Evolutionary conservation across 495 filamentous ascomycete genomes (phyloP), one percentile per base, ranked within the genome.

Genomic region (Neurospora discreta): DNA sequence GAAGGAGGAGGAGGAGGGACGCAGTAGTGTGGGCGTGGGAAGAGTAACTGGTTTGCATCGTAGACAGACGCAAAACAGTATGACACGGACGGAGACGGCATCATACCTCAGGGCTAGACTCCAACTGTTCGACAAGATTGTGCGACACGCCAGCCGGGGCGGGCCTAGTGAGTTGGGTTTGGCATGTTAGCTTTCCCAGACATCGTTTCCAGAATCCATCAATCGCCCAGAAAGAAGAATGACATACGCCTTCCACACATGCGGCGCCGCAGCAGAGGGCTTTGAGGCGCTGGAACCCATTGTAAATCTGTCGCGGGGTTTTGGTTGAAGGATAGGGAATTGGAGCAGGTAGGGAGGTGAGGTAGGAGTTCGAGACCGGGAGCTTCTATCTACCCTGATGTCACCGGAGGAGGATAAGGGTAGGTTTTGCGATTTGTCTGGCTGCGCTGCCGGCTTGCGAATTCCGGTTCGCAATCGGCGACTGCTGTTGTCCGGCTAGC

Each of bases 131-230:
- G 71, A 96, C 86, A 77, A 99, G 85, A 80, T 91, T 89, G 74
- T 90, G 89, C 70, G 94, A 97, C 83, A 98, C 93, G 75, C 92
- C 90, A 77, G 97, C 86, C 71, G 95, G 92, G 36, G 90, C 88
- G 80, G 92, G 86, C 77, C 95, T 98, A 80, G 36, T 73, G 68
- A 26, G 39, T 38, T 68, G 65, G 44, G 73, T 60, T 74, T 69
- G 73, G 30, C 42, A 33, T 41, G 42, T 42, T 43, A 68, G 71
- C 11, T 16, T 20, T 68, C 44, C 39, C 58, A 9, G 16, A 23
- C 40, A 60, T 60, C 1, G 6, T 65, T 13, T 33, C 52, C 30
- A 23, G 10, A 52, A 52, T 30, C 16, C 52, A 30, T 65, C 52
- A 33, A 65, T 65, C 26, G 11, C 15, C 52, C 52, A 65, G 52